Evolutionary conservation across 129 eudicot species (phyloP).

Genomic region (Logfia minima): DNA sequence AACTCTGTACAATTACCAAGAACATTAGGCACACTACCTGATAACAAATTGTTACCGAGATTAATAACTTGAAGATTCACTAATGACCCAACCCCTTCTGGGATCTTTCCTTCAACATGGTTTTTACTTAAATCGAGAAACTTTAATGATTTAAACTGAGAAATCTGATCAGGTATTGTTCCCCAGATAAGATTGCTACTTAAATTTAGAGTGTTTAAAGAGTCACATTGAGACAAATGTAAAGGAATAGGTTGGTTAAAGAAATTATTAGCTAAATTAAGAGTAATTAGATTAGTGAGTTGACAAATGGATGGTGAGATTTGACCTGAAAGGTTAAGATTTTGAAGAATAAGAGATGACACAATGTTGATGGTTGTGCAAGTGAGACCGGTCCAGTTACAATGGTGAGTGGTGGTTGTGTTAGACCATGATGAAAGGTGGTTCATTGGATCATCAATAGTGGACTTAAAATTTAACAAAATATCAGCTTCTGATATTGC

Average conservation of each 20-base stretch:
- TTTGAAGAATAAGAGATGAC: slow-evolving; percentile 59
- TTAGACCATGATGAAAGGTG: slow-evolving; percentile 76
- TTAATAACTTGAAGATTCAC: slow-evolving; percentile 58
- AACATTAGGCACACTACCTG: slow-evolving; percentile 69
- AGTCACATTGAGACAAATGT: slow-evolving; percentile 72
- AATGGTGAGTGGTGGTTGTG: slow-evolving; percentile 51
- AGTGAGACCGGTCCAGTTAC: slow-evolving; percentile 91
- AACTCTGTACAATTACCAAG: slow-evolving; percentile 69
- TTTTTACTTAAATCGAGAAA: slow-evolving; percentile 84
- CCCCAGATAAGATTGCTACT: slow-evolving; percentile 94
- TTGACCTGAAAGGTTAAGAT: slow-evolving; percentile 84
- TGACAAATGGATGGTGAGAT: slow-evolving; percentile 67
- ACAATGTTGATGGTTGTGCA: slow-evolving; percentile 50
- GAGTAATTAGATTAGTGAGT: slow-evolving; percentile 48
- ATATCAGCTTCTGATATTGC: slow-evolving; percentile 55
- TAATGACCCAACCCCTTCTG: slow-evolving; percentile 70
- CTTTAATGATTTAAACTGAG: slow-evolving; percentile 56
- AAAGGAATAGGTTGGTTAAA: slow-evolving; percentile 88
- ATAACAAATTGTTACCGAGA: slow-evolving; percentile 69
- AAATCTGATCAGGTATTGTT: slow-evolving; percentile 85
- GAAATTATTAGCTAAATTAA: slow-evolving; percentile 73
- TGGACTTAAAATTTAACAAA: slow-evolving; percentile 71
- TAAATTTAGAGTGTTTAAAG: slow-evolving; percentile 61
- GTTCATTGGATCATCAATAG: slow-evolving; percentile 70
- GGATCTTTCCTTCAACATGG: slow-evolving; percentile 83